A percentile compares a stretch with the other conserved stretches of the same genome.
These are phyloP conservation scores for Colletotrichum liriopes DNA, from an alignment of 2,329 filamentous ascomycete genomes.

Conservation along the genomic window DNA sequence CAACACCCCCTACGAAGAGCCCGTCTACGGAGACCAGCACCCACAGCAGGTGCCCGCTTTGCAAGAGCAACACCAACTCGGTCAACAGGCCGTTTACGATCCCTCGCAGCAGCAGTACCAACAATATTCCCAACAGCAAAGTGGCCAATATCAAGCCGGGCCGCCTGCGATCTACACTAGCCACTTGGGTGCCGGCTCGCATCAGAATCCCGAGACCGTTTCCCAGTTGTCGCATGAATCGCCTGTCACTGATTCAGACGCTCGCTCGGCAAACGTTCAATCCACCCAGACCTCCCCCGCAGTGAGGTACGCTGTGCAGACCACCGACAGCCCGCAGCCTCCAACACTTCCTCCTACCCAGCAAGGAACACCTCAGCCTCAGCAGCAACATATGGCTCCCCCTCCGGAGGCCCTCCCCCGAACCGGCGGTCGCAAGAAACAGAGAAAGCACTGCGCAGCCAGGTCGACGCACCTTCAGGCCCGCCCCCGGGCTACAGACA, in stretches of 20 bases:
- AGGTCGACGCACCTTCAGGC: conserved; percentile 61
- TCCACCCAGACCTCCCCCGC: conserved; percentile 62
- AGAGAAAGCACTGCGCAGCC: conserved; percentile 62
- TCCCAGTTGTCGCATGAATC: conserved; percentile 77
- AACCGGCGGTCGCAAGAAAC: conserved; percentile 65
- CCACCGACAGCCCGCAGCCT: conserved; percentile 45
- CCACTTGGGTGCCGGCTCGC: conserved; percentile 53
- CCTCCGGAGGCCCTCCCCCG: conserved; percentile 60
- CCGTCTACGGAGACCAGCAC: conserved; percentile 60
- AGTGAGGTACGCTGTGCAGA: conserved; percentile 56
- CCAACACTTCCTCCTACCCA: conserved; percentile 46
- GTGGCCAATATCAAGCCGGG: conserved; percentile 50
- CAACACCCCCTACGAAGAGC: conserved; percentile 63
- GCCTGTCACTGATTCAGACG: conserved; percentile 66
- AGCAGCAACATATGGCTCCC: conserved; percentile 65
- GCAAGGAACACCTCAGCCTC: conserved; percentile 48
- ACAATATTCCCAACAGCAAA: conserved; percentile 45
- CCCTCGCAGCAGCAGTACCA: conserved; percentile 56
- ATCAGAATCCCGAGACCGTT: conserved; percentile 71
- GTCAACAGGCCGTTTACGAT: conserved; percentile 59
- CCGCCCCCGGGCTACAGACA: conserved; percentile 69
- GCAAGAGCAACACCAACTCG: conserved; percentile 53
- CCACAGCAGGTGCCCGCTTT: conserved; percentile 49
- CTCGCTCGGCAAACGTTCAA: conserved; percentile 58
- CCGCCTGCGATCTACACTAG: conserved; percentile 55